A percentile compares a stretch with the other conserved stretches of the same genome.
These are phyloP conservation scores for Pleoardoris graminearum DNA, from an alignment of 2,329 filamentous ascomycete genomes.

Conservation along the genomic window DNA sequence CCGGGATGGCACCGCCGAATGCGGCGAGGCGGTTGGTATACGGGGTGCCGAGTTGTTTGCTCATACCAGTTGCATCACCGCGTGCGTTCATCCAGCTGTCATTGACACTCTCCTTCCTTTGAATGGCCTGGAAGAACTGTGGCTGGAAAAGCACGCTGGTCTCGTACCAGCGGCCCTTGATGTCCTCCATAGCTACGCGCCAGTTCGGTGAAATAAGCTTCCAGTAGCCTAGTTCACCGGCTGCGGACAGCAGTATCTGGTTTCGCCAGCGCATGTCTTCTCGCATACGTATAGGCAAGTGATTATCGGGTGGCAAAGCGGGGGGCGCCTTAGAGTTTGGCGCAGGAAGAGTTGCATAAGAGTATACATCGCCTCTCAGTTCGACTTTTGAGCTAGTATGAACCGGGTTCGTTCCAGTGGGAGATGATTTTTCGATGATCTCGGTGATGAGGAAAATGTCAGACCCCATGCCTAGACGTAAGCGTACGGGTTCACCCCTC, in stretches of 20 bases:
- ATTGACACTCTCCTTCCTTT: constrained; percentile 48
- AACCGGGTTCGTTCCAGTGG: constrained; percentile 10
- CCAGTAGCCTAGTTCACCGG: constrained; percentile 48
- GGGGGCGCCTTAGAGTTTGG: constrained; percentile 39
- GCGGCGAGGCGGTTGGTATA: constrained; percentile 46
- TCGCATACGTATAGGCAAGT: constrained; percentile 56
- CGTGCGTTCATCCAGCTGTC: constrained; percentile 54
- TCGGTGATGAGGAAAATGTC: constrained; percentile 55
- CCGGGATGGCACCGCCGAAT: constrained; percentile 48
- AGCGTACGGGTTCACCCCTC: constrained; percentile 61
- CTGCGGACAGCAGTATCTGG: constrained; percentile 44
- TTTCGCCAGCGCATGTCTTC: constrained; percentile 58
- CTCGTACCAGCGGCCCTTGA: constrained; percentile 66
- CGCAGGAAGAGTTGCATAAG: constrained; percentile 45
- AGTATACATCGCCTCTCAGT: constrained; percentile 58
- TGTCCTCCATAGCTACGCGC: constrained; percentile 50
- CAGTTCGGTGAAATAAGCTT: constrained; percentile 43
- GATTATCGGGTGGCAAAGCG: constrained; percentile 44
- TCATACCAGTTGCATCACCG: constrained; percentile 42
- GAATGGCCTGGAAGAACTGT: constrained; percentile 37
- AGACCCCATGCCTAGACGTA: constrained; percentile 50
- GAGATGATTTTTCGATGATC: constrained; percentile 47
- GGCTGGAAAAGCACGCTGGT: constrained; percentile 53
- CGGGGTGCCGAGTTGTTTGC: constrained; percentile 31
- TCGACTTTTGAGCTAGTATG: constrained; percentile 38